Conservation (phyloP, 768 basidiomycete species). For the Naganishia vaughanmartiniae region DNA sequence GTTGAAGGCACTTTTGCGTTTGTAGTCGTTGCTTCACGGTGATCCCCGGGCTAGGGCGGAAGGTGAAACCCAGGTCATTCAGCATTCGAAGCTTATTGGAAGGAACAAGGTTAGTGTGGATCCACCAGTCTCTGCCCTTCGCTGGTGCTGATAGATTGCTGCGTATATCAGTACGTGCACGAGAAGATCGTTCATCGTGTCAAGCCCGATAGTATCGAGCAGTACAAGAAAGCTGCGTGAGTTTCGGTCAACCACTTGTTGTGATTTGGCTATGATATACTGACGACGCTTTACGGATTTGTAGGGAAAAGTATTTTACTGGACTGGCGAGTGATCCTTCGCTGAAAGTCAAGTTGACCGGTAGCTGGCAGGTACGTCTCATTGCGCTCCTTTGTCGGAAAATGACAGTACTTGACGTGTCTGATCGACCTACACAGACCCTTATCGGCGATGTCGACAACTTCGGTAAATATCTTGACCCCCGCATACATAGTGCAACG, state of each 20-base stretch:
- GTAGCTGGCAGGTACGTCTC: conserved; percentile 79
- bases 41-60: conserved; percentile 82
- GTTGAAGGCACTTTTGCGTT: neutral
- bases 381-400: neutral
- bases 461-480: conserved; percentile 58
- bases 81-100: conserved; percentile 84
- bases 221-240: conserved; percentile 86
- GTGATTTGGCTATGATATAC: conserved; percentile 16
- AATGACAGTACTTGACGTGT: too few relatives aligned
- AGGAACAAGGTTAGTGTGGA: conserved; percentile 74
- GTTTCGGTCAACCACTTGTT: conserved; percentile 42
- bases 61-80: conserved; percentile 69
- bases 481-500: neutral
- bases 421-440: neutral
- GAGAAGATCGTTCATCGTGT: conserved; percentile 72
- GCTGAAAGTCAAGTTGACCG: conserved; percentile 80
- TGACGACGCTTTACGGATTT: conserved; percentile 15
- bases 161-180: conserved; percentile 37
- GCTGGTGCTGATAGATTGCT: conserved; percentile 23
- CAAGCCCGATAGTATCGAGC: conserved; percentile 71
- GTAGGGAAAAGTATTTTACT: conserved; percentile 77
- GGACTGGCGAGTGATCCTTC: conserved; percentile 71
- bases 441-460: conserved; percentile 79
- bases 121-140: neutral
- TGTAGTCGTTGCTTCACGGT: conserved; percentile 71